Conservation (phyloP, 2,329 filamentous ascomycete genomes). For the Sporothrix variecibatus region DNA sequence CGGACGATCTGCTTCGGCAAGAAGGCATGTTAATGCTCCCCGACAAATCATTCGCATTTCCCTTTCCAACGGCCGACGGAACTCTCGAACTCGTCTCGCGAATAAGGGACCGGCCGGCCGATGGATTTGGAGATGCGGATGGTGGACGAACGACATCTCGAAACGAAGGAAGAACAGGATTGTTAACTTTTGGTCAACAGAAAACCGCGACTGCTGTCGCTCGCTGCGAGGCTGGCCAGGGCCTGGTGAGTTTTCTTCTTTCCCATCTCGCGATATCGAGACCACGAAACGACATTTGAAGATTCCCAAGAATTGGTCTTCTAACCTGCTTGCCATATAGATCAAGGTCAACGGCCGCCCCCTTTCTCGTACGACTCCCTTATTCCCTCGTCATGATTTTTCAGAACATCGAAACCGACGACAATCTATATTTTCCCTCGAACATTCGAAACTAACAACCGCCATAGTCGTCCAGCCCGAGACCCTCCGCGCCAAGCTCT, state of each 20-base stretch:
- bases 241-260: constrained; percentile 56
- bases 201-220: constrained; percentile 87
- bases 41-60: not conserved
- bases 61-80: not conserved
- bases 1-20: constrained; percentile 99
- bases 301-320: not conserved
- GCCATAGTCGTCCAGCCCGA: constrained; percentile 32
- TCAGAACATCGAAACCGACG: not conserved
- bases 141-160: not conserved
- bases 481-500: constrained; percentile 62
- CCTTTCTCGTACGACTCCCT: constrained; percentile 47
- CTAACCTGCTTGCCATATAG: constrained; percentile 21
- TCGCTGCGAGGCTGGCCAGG: constrained; percentile 72
- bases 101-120: not conserved
- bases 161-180: not conserved
- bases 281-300: too few relatives aligned
- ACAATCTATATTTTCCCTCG: not conserved
- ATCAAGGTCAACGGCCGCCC: constrained; percentile 98
- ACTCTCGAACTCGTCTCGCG: constrained; percentile 6
- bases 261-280: not conserved
- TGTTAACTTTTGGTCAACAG: constrained; percentile 36
- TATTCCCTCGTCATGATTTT: not conserved
- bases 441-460: constrained; percentile 17
- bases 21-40: constrained; percentile 50
- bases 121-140: not conserved